These are phyloP conservation scores for Globisporangium carolinianum DNA, from an alignment of 352 stramenopile genomes.

Conservation along the genomic window DNA sequence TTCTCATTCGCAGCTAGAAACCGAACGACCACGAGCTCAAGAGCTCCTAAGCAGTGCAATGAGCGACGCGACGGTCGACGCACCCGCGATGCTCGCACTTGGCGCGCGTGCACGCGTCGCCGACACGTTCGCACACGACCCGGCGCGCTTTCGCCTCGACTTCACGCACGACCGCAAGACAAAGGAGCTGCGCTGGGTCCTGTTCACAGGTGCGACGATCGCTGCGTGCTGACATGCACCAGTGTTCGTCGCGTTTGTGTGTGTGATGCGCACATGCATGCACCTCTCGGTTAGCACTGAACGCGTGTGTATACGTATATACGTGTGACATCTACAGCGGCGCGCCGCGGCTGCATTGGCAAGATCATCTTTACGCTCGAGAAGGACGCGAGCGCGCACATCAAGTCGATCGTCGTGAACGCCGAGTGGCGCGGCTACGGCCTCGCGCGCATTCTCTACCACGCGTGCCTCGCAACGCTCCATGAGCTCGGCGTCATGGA, in stretches of 20 bases:
- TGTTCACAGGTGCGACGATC: constrained; percentile 46
- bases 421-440: constrained; percentile 59
- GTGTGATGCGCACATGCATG: not conserved
- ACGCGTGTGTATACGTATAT: not conserved
- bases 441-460: constrained; percentile 69
- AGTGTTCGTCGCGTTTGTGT: not conserved
- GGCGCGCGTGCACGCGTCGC: constrained; percentile 28
- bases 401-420: constrained; percentile 76
- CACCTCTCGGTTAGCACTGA: not conserved
- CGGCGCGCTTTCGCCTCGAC: constrained; percentile 59
- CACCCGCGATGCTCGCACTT: constrained; percentile 6
- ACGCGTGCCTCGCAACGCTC: constrained; percentile 65
- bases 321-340: constrained; percentile 14
- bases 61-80: not conserved
- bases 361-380: constrained; percentile 83
- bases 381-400: constrained; percentile 40
- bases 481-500: constrained; percentile 41
- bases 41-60: not conserved
- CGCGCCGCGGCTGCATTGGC: constrained; percentile 51
- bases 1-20: too few relatives aligned
- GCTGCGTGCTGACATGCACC: not conserved
- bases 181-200: constrained; percentile 78
- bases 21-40: too few relatives aligned
- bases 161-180: constrained; percentile 59
- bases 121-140: constrained; percentile 30